Percentiles rank a stretch among this genome's conserved stretches.
phyloP scores from a whole-genome alignment of 1,284 basidiomycete genomes.

The Omphalotus olearius region DNA sequence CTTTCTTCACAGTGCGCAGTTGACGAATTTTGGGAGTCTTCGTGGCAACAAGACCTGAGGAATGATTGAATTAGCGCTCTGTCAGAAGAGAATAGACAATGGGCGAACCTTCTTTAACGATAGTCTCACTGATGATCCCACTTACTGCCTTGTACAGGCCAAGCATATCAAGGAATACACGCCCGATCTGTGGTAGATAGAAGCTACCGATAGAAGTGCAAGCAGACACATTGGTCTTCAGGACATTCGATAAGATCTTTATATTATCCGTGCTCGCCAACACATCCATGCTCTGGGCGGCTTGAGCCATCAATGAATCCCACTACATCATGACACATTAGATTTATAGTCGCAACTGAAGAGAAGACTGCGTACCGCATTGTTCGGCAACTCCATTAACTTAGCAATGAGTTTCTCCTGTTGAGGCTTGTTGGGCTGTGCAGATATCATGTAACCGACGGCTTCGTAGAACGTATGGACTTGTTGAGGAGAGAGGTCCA shows the following conservation, averaged over 20 bases:
- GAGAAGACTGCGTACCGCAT: conserved; percentile 60
- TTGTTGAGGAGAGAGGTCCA: conserved; percentile 93
- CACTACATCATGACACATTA: conserved; percentile 51
- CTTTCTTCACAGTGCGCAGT: conserved; percentile 97
- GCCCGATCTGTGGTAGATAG: conserved; percentile 94
- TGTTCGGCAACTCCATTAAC: conserved; percentile 97
- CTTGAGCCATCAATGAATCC: conserved; percentile 97
- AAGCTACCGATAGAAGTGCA: conserved; percentile 97
- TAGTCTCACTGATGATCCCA: conserved; percentile 94
- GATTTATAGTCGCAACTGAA: neutral
- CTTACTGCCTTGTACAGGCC: conserved; percentile 98
- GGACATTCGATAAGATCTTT: conserved; percentile 94
- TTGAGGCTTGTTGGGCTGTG: conserved; percentile 95
- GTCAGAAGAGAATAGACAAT: neutral
- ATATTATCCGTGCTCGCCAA: conserved; percentile 91
- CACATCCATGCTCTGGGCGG: conserved; percentile 90
- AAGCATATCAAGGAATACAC: conserved; percentile 98
- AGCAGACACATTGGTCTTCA: conserved; percentile 98
- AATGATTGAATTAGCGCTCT: conserved; percentile 8
- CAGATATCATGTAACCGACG: conserved; percentile 99
- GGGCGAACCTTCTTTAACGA: conserved; percentile 76
- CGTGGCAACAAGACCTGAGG: conserved; percentile 83
- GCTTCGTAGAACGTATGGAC: conserved; percentile 98
- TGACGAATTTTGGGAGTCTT: conserved; percentile 97
- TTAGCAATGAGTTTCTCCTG: conserved; percentile 95